A percentile compares a stretch with the other conserved stretches of the same genome.
These are phyloP conservation scores for Verticillium longisporum DNA, from an alignment of 2,329 filamentous ascomycete genomes.

Conservation along the genomic window DNA sequence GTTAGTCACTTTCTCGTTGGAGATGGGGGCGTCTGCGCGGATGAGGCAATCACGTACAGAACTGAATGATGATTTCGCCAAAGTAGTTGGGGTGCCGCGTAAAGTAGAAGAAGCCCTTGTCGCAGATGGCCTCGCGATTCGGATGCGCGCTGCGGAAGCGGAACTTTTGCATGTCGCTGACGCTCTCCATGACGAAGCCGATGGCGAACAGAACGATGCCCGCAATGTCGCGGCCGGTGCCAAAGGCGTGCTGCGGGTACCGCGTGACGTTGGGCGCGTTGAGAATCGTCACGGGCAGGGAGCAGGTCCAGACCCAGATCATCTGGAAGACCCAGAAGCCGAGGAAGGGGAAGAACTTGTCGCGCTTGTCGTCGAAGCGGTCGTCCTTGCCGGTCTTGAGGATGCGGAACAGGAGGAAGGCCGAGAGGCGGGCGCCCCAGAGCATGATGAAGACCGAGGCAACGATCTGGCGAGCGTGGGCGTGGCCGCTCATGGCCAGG, in stretches of 20 bases:
- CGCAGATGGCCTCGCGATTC: conserved; percentile 43
- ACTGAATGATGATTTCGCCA: conserved; percentile 65
- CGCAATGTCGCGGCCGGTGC: conserved; percentile 57
- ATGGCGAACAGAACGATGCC: conserved; percentile 56
- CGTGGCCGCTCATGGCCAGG: conserved; percentile 49
- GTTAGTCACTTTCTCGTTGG: conserved; percentile 4
- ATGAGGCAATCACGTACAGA: conserved; percentile 38
- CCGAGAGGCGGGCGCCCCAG: conserved; percentile 59
- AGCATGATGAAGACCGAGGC: conserved; percentile 56
- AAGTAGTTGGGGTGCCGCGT: conserved; percentile 69
- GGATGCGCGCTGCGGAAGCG: conserved; percentile 45
- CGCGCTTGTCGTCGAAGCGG: conserved; percentile 65
- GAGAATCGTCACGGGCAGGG: conserved; percentile 60
- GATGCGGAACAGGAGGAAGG: conserved; percentile 63
- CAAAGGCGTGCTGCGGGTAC: conserved; percentile 50
- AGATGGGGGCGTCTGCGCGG: neutral
- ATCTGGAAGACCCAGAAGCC: conserved; percentile 68
- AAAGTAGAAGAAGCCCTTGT: conserved; percentile 57
- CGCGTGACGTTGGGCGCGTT: conserved; percentile 58
- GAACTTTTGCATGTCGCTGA: conserved; percentile 61
- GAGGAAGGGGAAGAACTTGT: conserved; percentile 63
- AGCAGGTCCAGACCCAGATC: conserved; percentile 67
- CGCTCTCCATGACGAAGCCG: conserved; percentile 55
- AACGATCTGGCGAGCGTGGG: conserved; percentile 56
- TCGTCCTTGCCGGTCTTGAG: conserved; percentile 65